Evolutionary conservation across 1,139 yeast species (phyloP).

Genomic region (Sugiyamaella novakii): DNA sequence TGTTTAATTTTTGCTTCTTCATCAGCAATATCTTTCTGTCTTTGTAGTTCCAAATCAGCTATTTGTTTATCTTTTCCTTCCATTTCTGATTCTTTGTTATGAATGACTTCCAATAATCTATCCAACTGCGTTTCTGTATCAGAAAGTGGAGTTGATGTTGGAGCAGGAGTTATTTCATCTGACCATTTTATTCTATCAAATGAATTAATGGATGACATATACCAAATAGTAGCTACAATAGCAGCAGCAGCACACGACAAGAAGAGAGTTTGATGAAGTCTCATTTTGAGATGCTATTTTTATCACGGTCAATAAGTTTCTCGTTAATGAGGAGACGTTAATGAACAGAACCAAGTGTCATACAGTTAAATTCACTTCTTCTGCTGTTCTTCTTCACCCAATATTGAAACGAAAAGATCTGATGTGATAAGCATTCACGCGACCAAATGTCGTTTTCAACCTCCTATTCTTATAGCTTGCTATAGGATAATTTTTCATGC

Average conservation of each 20-base stretch:
- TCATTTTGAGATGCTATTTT: background rate
- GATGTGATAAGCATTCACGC: no score
- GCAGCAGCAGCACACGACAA: conserved; percentile 1
- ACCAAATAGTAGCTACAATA: conserved; percentile 3
- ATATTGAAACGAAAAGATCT: no score
- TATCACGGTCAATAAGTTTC: no score
- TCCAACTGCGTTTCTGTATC: conserved; percentile 11
- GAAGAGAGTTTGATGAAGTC: conserved; percentile 8
- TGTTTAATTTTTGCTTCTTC: conserved; percentile 5
- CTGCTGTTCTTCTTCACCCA: no score
- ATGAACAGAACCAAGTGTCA: background rate
- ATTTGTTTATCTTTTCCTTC: conserved; percentile 1
- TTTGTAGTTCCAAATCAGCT: conserved; percentile 5
- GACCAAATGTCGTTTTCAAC: no score
- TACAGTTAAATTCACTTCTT: no score
- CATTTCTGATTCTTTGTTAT: conserved; percentile 8
- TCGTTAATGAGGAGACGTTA: no score
- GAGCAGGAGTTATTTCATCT: background rate
- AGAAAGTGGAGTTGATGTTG: background rate
- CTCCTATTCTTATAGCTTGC: no score
- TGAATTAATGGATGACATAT: conserved; percentile 2
- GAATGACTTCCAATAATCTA: conserved; percentile 5
- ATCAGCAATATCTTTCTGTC: background rate
- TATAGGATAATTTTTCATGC: no score
- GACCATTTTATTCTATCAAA: conserved; percentile 4